Conservation (phyloP, 306 rosid species). For the Glycine soja region DNA sequence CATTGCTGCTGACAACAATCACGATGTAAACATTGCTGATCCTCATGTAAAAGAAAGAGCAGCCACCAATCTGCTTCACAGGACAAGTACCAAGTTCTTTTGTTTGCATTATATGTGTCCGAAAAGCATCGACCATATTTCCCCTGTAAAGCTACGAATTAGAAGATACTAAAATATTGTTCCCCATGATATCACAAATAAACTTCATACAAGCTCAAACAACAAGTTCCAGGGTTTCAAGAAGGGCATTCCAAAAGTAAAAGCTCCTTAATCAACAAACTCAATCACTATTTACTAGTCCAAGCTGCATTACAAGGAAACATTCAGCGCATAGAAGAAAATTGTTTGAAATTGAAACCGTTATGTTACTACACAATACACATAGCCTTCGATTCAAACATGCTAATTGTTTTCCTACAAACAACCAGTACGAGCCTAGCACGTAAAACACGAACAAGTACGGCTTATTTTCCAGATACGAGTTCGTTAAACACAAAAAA, state of each 20-base stretch:
- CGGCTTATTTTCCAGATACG: background rate
- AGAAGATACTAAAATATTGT: background rate
- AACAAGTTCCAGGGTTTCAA: constrained; percentile 16
- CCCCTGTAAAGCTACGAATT: constrained; percentile 65
- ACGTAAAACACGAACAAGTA: constrained; percentile 7
- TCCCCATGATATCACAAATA: background rate
- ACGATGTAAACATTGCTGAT: constrained; percentile 76
- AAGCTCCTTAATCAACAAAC: background rate
- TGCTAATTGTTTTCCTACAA: constrained; percentile 8
- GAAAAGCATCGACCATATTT: constrained; percentile 98
- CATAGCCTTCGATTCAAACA: background rate
- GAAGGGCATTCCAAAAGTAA: background rate
- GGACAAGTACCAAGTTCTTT: constrained; percentile 99
- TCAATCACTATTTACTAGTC: background rate
- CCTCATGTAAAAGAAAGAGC: constrained; percentile 97
- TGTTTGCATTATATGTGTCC: constrained; percentile 94
- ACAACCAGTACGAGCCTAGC: constrained; percentile 2
- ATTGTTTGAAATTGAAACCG: constrained; percentile 17
- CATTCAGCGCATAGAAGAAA: background rate
- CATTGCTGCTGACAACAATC: constrained; percentile 98
- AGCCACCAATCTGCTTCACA: constrained; percentile 96
- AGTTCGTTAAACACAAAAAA: background rate
- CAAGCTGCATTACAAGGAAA: constrained; percentile 26
- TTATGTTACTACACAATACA: background rate
- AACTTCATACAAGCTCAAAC: constrained; percentile 39